Base-by-base conservation (phyloP, 495 filamentous ascomycete species). In the Bathelium albidoporum region DNA sequence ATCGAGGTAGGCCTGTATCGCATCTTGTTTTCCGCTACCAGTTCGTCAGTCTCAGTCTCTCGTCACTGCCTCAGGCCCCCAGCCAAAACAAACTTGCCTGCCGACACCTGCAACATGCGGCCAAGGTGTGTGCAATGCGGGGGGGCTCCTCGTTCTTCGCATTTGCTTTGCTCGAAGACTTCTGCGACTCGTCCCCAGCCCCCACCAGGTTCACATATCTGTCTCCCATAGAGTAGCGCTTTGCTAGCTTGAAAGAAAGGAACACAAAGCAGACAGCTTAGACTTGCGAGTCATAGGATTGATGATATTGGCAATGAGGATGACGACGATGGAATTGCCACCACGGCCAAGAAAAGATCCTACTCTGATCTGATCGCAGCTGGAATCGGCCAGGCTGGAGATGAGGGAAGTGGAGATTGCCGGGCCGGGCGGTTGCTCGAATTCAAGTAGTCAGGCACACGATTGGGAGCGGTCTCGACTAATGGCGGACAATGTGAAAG, bases 1-100 rank as follows among this genome's bases (percentile, higher is more conserved):
- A 97, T 72, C 86, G 86, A 45, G 93, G 93, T 53, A 97, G 83
- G 18, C 89, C 87, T 29, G 92, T 87, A 73, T 96, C 93, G 75
- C 93, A 97, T 79, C 89, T 83, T 26, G 92, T 95, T 80, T 97
- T 97, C 58, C 91, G 85, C 91, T 95, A 29, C 24, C 29, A 69
- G 12, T 12, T 2, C 32, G 49, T 55, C 49, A 55, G 31, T 12
- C 31, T 14, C 24, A 12, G 11, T 12, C 22, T 28, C 29, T 58
- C 36, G n/a, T 10, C 18, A n/a, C 22, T 10, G 1, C 16, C 4
- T 49, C 34, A 32, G 34, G n/a, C 28, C 0, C 29, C 12, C 36
- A 12, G 52, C 59, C 28, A 0, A 22, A 41, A n/a, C n/a, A 44
- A n/a, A 66, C 86, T 78, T 80, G 93, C 90, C 80, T 89, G 85